phyloP scores from a whole-genome alignment of 805 yeast species.

The Wickerhamiella bombiphila region DNA sequence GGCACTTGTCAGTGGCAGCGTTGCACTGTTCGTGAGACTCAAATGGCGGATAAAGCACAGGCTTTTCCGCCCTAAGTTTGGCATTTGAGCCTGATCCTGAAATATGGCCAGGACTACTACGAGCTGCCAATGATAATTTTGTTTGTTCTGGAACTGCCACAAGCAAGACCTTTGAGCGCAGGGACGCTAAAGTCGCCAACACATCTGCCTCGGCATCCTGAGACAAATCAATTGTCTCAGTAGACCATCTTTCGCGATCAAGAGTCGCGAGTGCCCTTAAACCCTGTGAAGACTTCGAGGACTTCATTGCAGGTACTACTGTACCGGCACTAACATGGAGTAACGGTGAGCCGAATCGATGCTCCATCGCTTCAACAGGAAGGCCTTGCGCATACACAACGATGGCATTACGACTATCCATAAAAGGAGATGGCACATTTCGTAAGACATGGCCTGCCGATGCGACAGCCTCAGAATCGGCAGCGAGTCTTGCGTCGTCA shows the following conservation, averaged over 20 bases:
- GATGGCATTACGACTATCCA: slow-evolving; percentile 10
- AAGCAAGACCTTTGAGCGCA: slow-evolving; percentile 11
- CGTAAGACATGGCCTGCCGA: slow-evolving; percentile 7
- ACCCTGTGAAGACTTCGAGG: background rate
- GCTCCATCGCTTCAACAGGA: slow-evolving; percentile 6
- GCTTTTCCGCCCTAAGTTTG: background rate
- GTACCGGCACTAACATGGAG: slow-evolving; percentile 6
- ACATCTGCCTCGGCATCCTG: background rate
- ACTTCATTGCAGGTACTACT: background rate
- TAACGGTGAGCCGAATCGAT: slow-evolving; percentile 13
- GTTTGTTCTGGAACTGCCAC: slow-evolving; percentile 10
- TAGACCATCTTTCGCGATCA: slow-evolving; percentile 2
- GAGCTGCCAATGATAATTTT: background rate
- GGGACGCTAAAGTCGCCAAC: background rate
- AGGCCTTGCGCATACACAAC: slow-evolving; percentile 15
- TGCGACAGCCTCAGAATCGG: slow-evolving; percentile 5
- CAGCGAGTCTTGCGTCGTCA: slow-evolving; percentile 5
- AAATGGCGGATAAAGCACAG: slow-evolving; percentile 11
- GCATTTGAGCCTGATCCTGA: background rate
- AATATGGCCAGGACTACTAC: background rate
- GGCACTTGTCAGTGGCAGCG: slow-evolving; percentile 23
- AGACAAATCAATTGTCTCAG: background rate
- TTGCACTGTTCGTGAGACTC: slow-evolving; percentile 22
- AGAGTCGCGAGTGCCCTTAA: background rate
- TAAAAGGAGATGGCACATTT: slow-evolving; percentile 12